phyloP scores from a whole-genome alignment of 2,329 filamentous ascomycete species.

The Exophiala mesophila region DNA sequence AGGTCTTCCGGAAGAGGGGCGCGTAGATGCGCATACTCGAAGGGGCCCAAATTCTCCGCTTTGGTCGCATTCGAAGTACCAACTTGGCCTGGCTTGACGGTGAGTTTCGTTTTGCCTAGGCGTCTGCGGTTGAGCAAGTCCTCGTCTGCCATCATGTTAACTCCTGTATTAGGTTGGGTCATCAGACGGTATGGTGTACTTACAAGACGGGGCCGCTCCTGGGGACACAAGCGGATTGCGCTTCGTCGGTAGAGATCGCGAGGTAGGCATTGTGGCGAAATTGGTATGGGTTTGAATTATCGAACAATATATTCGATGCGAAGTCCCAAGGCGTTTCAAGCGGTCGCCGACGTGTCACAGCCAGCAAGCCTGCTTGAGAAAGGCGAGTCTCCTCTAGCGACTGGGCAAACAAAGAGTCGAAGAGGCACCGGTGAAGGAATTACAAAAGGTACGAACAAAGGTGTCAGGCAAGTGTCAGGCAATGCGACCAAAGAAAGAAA shows the following conservation, averaged over 20 bases:
- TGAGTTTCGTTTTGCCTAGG: conserved; percentile 86
- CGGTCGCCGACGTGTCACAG: too few species aligned
- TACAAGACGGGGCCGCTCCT: conserved; percentile 42
- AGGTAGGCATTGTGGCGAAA: background rate
- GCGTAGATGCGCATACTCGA: conserved; percentile 94
- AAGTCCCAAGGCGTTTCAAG: background rate
- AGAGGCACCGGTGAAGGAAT: too few species aligned
- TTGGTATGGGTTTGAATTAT: background rate
- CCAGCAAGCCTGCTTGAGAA: too few species aligned
- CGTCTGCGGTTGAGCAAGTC: conserved; percentile 79
- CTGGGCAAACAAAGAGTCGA: too few species aligned
- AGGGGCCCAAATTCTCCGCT: conserved; percentile 68
- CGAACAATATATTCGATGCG: too few species aligned
- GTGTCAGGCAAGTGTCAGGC: conserved; percentile 3
- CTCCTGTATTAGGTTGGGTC: conserved; percentile 1
- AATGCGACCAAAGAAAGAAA: conserved; percentile 16
- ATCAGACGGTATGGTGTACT: conserved; percentile 26
- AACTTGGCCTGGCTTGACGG: conserved; percentile 72
- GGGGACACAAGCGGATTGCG: conserved; percentile 43
- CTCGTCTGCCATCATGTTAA: conserved; percentile 47
- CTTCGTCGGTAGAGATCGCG: conserved; percentile 42
- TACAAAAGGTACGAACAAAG: too few species aligned
- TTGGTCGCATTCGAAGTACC: conserved; percentile 67
- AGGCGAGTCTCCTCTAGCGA: too few species aligned
- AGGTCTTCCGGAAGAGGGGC: conserved; percentile 89